Evolutionary conservation across 2,329 filamentous ascomycete genomes (phyloP).

Genomic region (Nemania sp.): DNA sequence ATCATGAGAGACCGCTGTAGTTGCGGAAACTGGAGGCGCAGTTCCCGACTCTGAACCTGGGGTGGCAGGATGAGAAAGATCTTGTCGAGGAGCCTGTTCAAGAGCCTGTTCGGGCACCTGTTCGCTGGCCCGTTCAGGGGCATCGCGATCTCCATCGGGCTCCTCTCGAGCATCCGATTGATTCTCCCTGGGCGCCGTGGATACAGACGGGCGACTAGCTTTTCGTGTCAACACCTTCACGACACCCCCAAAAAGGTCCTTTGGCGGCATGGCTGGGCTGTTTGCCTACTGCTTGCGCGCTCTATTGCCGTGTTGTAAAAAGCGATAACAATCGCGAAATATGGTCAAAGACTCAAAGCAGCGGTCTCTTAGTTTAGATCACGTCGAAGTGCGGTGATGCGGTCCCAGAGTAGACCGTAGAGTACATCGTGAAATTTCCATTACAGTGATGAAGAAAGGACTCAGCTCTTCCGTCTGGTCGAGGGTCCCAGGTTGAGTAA

Average conservation of each 20-base stretch:
- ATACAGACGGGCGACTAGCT: conserved; percentile 18
- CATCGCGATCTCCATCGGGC: background rate
- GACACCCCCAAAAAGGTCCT: conserved; percentile 15
- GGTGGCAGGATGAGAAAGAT: background rate
- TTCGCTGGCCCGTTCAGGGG: background rate
- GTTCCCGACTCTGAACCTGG: background rate
- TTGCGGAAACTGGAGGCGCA: background rate
- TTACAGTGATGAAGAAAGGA: too few relatives aligned
- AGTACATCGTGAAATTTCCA: too few relatives aligned
- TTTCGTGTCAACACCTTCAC: conserved; percentile 15
- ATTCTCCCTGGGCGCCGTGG: conserved; percentile 10
- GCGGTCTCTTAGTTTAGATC: background rate
- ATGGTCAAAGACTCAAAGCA: background rate
- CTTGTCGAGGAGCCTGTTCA: background rate
- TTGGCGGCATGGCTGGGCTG: conserved; percentile 20
- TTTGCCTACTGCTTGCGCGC: background rate
- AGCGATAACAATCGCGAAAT: too few relatives aligned
- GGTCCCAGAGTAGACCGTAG: background rate
- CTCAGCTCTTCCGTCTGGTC: too few relatives aligned
- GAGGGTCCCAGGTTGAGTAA: too few relatives aligned
- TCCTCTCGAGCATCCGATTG: background rate
- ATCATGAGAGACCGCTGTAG: background rate
- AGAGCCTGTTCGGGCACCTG: background rate
- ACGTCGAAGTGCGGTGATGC: background rate
- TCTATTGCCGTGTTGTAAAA: background rate